phyloP scores from a whole-genome alignment of 805 yeast genomes.

The Metschnikowia shivogae region DNA sequence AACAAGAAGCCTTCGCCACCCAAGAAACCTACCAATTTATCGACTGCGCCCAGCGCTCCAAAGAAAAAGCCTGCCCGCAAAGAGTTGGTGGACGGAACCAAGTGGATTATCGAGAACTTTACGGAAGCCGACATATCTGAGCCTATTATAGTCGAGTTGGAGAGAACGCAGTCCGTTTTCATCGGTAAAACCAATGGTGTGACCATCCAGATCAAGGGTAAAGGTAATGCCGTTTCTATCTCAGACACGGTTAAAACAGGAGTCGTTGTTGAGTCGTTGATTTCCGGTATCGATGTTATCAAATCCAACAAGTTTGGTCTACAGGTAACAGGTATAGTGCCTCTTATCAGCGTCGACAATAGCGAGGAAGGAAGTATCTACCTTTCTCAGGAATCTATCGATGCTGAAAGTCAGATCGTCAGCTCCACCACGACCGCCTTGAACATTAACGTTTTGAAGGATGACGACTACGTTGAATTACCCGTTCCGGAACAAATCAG shows the following conservation, averaged over 20 bases:
- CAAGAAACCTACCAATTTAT: slow-evolving; percentile 69
- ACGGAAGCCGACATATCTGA: slow-evolving; percentile 48
- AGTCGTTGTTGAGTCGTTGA: slow-evolving; percentile 75
- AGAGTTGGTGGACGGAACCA: slow-evolving; percentile 76
- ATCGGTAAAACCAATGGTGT: slow-evolving; percentile 75
- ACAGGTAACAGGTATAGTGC: slow-evolving; percentile 78
- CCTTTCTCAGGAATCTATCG: slow-evolving; percentile 66
- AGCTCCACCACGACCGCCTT: slow-evolving; percentile 82
- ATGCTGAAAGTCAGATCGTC: slow-evolving; percentile 61
- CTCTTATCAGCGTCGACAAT: slow-evolving; percentile 84
- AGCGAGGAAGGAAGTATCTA: slow-evolving; percentile 82
- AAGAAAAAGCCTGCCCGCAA: slow-evolving; percentile 41
- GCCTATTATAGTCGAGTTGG: slow-evolving; percentile 67
- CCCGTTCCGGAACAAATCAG: slow-evolving; percentile 91
- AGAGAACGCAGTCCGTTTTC: slow-evolving; percentile 82
- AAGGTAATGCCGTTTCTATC: slow-evolving; percentile 82
- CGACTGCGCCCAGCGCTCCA: slow-evolving; percentile 42
- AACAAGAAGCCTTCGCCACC: slow-evolving; percentile 70
- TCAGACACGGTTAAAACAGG: slow-evolving; percentile 71
- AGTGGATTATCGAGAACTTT: slow-evolving; percentile 82
- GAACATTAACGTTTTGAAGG: slow-evolving; percentile 78
- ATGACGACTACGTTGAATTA: slow-evolving; percentile 72
- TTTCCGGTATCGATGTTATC: slow-evolving; percentile 84
- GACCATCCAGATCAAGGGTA: slow-evolving; percentile 82
- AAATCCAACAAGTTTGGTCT: slow-evolving; percentile 77